Evolutionary conservation across 148 eudicot genomes (phyloP).

Genomic region (Fagopyrum homotropicum): DNA sequence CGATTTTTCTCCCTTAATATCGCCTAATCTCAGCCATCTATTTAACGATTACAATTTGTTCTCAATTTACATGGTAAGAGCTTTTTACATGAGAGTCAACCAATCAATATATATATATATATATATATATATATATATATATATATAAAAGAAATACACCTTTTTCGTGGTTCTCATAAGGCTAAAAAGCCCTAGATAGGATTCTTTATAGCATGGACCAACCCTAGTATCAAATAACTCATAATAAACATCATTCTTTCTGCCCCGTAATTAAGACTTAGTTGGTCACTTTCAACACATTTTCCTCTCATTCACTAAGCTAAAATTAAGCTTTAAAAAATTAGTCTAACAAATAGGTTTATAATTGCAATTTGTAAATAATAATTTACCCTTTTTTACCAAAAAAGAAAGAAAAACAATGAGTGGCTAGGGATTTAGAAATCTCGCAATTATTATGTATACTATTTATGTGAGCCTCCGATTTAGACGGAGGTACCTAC

Average conservation of each 20-base stretch:
- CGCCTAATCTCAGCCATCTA: no score
- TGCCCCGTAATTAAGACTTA: background rate
- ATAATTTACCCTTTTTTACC: background rate
- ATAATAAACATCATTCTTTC: background rate
- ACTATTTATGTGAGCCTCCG: constrained; percentile 2
- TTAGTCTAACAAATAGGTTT: no score
- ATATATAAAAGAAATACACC: no score
- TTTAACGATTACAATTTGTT: no score
- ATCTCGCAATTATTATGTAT: constrained; percentile 1
- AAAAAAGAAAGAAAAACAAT: background rate
- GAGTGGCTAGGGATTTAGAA: constrained; percentile 6
- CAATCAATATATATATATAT: no score
- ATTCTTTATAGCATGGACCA: background rate
- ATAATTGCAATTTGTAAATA: no score
- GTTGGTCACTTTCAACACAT: background rate
- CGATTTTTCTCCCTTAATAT: no score
- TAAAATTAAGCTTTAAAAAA: no score
- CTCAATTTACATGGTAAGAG: no score
- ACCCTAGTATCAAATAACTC: background rate
- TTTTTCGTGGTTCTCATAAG: background rate
- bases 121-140: no score
- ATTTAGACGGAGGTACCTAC: constrained; percentile 1
- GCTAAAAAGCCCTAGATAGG: background rate
- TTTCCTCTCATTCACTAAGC: no score
- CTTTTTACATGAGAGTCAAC: no score